phyloP scores from a whole-genome alignment of 2,329 filamentous ascomycete species.

The Aspergillus oerlinghausenensis region DNA sequence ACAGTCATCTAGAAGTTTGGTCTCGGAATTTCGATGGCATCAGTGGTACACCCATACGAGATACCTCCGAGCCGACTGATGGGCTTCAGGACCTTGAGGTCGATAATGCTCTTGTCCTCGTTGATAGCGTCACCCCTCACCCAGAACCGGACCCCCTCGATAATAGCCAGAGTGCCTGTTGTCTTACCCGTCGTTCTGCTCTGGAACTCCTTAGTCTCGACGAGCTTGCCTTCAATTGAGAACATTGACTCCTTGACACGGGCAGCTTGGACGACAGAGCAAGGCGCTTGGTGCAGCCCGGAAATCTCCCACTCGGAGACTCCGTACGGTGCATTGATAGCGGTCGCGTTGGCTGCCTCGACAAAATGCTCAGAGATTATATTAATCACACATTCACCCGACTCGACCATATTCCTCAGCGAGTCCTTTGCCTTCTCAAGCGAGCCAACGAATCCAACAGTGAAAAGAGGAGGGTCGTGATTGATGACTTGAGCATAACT shows the following conservation, averaged over 20 bases:
- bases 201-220: constrained; percentile 72
- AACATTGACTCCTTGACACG: constrained; percentile 81
- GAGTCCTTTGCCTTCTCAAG: constrained; percentile 69
- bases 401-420: constrained; percentile 67
- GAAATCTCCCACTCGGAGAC: constrained; percentile 73
- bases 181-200: constrained; percentile 66
- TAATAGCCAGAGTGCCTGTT: constrained; percentile 67
- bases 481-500: constrained; percentile 79
- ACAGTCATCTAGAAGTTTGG: constrained; percentile 19
- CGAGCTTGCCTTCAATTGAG: constrained; percentile 72
- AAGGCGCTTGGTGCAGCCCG: constrained; percentile 67
- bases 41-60: constrained; percentile 67
- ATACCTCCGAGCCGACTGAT: constrained; percentile 80
- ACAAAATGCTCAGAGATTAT: constrained; percentile 79
- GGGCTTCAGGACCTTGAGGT: constrained; percentile 70
- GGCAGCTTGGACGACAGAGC: constrained; percentile 62
- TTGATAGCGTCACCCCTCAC: constrained; percentile 83
- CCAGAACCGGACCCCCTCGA: constrained; percentile 87
- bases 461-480: constrained; percentile 83
- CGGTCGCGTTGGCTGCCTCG: constrained; percentile 81
- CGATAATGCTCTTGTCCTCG: constrained; percentile 67
- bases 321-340: constrained; percentile 72
- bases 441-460: constrained; percentile 56
- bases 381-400: constrained; percentile 76
- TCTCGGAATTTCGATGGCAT: constrained; percentile 64